Conservation (phyloP, 2,329 filamentous ascomycete genomes). For the Fusarium sp. region DNA sequence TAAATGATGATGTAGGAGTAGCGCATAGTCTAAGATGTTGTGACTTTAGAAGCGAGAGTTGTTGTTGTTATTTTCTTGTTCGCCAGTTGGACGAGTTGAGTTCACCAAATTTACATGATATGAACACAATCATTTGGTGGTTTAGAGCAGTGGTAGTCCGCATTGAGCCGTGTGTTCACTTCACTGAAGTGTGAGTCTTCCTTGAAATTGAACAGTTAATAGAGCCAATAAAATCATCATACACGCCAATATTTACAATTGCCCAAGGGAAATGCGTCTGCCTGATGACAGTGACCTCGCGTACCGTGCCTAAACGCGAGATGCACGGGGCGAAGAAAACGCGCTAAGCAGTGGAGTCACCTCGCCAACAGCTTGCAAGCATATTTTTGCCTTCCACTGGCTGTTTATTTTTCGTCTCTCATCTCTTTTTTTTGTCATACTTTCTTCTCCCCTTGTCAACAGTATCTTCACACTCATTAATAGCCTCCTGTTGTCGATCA, state of each 20-base stretch:
- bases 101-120: neutral
- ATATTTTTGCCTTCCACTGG: too few species aligned
- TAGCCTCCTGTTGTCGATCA: neutral
- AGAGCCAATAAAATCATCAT: neutral
- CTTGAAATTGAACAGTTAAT: neutral
- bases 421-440: slow-evolving; percentile 19
- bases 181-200: neutral
- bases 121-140: neutral
- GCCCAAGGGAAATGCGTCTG: neutral
- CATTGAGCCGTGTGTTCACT: neutral
- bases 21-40: too few species aligned
- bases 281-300: neutral
- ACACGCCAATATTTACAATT: neutral
- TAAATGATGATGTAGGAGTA: neutral
- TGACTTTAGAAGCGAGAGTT: neutral
- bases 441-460: neutral
- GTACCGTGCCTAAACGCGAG: slow-evolving; percentile 1
- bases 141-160: neutral
- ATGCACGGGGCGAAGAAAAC: neutral
- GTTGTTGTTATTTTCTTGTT: neutral
- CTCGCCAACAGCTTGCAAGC: neutral
- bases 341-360: neutral
- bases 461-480: slow-evolving; percentile 20
- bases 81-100: neutral
- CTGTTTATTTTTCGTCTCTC: slow-evolving; percentile 2